Evolutionary conservation across 2,329 filamentous ascomycete species (phyloP).

Genomic region (Microthyrium microscopicum): DNA sequence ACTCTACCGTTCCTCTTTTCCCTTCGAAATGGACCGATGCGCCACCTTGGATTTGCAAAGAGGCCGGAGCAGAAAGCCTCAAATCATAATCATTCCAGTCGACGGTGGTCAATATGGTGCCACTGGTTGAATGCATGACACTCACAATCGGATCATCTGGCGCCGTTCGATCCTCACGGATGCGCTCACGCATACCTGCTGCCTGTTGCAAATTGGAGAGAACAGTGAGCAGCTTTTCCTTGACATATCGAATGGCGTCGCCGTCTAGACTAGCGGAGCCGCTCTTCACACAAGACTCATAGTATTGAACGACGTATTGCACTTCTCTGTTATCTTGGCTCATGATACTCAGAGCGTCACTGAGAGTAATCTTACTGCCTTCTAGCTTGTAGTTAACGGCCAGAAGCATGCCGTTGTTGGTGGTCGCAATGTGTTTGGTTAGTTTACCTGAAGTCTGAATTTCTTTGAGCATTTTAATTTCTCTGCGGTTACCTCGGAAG

Average conservation of each 20-base stretch:
- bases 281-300: conserved; percentile 9
- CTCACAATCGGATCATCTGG: conserved; percentile 13
- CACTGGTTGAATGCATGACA: conserved; percentile 11
- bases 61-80: neutral
- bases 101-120: neutral
- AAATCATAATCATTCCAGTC: conserved; percentile 11
- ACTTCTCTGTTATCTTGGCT: conserved; percentile 12
- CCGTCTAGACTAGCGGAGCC: conserved; percentile 7
- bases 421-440: conserved; percentile 9
- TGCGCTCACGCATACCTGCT: conserved; percentile 9
- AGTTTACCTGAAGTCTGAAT: conserved; percentile 10
- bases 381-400: conserved; percentile 16
- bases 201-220: conserved; percentile 9
- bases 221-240: conserved; percentile 9
- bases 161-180: conserved; percentile 9
- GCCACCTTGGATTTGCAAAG: too few species aligned
- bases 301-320: conserved; percentile 9
- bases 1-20: too few species aligned
- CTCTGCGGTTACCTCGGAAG: neutral
- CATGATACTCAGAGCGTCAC: conserved; percentile 12
- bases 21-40: too few species aligned
- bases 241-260: conserved; percentile 9
- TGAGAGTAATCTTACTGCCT: conserved; percentile 12
- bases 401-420: conserved; percentile 10
- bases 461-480: conserved; percentile 10